A percentile compares a stretch with the other conserved stretches of the same genome.
These are phyloP conservation scores for Candida ovalis DNA, from an alignment of 805 yeast species.

Conservation along the genomic window DNA sequence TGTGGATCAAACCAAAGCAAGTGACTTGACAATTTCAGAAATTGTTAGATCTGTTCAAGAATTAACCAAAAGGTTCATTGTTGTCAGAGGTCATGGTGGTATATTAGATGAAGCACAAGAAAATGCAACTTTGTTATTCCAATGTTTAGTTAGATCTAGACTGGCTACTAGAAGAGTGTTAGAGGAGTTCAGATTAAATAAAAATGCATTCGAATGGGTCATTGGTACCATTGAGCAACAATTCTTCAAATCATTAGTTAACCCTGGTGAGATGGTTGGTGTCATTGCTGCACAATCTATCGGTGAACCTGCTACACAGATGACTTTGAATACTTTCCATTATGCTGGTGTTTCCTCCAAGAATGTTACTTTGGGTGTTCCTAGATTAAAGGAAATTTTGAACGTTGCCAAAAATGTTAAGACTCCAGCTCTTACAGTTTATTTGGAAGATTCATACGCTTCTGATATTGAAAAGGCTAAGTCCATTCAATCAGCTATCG, in stretches of 20 bases:
- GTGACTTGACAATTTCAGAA: constrained; percentile 83
- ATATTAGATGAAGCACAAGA: constrained; percentile 82
- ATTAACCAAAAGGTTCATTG: constrained; percentile 62
- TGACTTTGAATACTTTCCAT: constrained; percentile 97
- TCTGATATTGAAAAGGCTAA: constrained; percentile 91
- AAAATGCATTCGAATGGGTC: constrained; percentile 92
- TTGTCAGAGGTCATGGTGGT: constrained; percentile 77
- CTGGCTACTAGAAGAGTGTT: constrained; percentile 85
- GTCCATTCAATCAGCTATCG: constrained; percentile 93
- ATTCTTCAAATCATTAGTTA: constrained; percentile 85
- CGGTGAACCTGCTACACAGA: constrained; percentile 98
- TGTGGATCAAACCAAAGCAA: constrained; percentile 83
- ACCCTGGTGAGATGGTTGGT: constrained; percentile 99
- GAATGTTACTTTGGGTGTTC: constrained; percentile 95
- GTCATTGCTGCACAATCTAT: constrained; percentile 96
- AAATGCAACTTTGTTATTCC: constrained; percentile 87
- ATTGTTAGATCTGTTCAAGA: constrained; percentile 68
- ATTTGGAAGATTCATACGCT: constrained; percentile 74
- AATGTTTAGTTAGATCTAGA: constrained; percentile 89
- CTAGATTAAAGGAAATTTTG: constrained; percentile 95
- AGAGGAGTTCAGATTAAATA: constrained; percentile 83
- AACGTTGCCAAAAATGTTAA: constrained; percentile 98
- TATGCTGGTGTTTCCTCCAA: constrained; percentile 97
- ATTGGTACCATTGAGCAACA: constrained; percentile 91
- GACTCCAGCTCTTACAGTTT: constrained; percentile 99